Evolutionary conservation across 2,329 filamentous ascomycete genomes (phyloP).

Genomic region (Zarea fungicola): DNA sequence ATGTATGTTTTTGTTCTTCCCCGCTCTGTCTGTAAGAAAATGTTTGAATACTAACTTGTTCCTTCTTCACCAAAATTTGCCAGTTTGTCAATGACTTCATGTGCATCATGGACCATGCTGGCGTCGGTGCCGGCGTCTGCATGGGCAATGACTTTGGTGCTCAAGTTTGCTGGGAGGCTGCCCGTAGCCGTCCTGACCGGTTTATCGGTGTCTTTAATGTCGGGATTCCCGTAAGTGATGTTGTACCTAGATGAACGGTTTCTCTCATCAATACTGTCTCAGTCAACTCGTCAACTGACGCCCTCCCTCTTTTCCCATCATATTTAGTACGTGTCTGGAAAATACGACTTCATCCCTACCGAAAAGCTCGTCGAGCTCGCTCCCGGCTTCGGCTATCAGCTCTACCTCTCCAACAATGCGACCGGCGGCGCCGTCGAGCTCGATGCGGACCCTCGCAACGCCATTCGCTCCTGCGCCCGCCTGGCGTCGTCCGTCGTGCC

Average conservation of each 20-base stretch:
- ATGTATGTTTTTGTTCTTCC: neutral
- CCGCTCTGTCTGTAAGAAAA: too few relatives aligned
- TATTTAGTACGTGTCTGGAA: slow-evolving; percentile 4
- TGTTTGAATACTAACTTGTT: neutral
- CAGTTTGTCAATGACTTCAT: slow-evolving; percentile 10
- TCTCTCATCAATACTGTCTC: too few relatives aligned
- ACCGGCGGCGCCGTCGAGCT: slow-evolving; percentile 10
- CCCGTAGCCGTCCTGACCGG: slow-evolving; percentile 9
- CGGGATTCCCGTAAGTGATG: slow-evolving; percentile 10
- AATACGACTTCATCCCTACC: slow-evolving; percentile 5
- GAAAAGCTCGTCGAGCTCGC: slow-evolving; percentile 11
- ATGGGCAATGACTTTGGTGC: slow-evolving; percentile 14
- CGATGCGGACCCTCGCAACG: slow-evolving; percentile 9
- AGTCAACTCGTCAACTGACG: neutral
- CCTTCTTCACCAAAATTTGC: neutral
- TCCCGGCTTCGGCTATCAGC: slow-evolving; percentile 10
- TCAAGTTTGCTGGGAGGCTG: slow-evolving; percentile 14
- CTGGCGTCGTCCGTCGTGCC: slow-evolving; percentile 4
- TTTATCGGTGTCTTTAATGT: slow-evolving; percentile 14
- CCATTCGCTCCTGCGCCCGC: slow-evolving; percentile 11
- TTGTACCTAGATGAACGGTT: too few relatives aligned
- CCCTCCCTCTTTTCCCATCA: neutral
- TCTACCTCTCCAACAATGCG: slow-evolving; percentile 12
- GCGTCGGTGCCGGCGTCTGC: slow-evolving; percentile 8
- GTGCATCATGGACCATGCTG: slow-evolving; percentile 11